Evolutionary conservation across 2,329 filamentous ascomycete genomes (phyloP), one percentile per base, ranked within the genome.

Genomic region (Pseudocercospora cruenta): DNA sequence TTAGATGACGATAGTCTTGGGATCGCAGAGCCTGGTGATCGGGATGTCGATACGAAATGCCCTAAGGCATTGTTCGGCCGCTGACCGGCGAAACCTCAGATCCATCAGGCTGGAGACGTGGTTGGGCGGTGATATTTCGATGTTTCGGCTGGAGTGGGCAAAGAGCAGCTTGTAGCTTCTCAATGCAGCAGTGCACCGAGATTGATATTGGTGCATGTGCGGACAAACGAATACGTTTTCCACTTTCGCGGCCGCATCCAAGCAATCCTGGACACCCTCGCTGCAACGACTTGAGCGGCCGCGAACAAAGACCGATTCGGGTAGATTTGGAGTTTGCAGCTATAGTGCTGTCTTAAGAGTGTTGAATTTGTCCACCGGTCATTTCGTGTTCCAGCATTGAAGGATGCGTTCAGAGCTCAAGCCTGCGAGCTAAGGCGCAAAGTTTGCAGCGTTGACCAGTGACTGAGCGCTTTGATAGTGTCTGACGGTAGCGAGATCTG

Each of bases 131-230:
- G 24, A n/a, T n/a, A 31, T 54, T n/a, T 54, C 51, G 51, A 55
- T 55, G 51, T 31, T 24, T 55, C 51, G 22, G 83, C 85, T 99
- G 67, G 90, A 91, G 76, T 99, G 95, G 95, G 97, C 93, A 2
- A 90, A 28, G 16, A 22, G 24, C 47, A 31, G 51, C 4, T n/a
- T 55, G 51, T 6, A 31, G 26, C 16, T 16, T 55, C 24, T 26
- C 26, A 12, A 28, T 31, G 24, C 24, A 21, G 51, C 7, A 24
- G 6, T 54, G 51, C 51, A 28, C 51, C 51, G 51, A 54, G 22
- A 54, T 28, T 54, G 49, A 53, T 28, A 2, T 9, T 19, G 24
- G 10, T 16, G 49, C 14, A 51, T 51, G 22, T 26, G 49, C 49
- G 22, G 24, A 53, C 22, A 26, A 22, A 49, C 22, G 47, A 51